Base-by-base conservation (phyloP, 1,284 basidiomycete genomes). In the Cutaneotrichosporon curvatum region DNA sequence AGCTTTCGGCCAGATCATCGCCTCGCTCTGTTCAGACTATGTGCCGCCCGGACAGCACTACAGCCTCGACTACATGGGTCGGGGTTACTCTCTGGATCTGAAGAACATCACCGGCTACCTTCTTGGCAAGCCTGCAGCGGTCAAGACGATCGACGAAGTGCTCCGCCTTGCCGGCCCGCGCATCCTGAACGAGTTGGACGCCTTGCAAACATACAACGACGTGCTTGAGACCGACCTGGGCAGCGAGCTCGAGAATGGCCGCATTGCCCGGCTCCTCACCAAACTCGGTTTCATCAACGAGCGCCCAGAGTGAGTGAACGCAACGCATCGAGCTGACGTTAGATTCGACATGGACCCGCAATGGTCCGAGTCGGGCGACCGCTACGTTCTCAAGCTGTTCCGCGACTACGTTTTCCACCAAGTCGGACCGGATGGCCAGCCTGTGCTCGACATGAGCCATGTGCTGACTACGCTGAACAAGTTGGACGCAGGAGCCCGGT, bases 281-380 rank as follows among this genome's bases (percentile, higher is more conserved):
- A 98, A 98, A 73, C 85, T 99, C 60, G 88, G 89, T 1, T 97
- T 97, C 71, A 96, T 99, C 74, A 96, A 97, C 70, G 95, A 99
- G 68, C 80, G 95, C 15, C 94, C 94, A 10, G 94, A 97, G 87
- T 94, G 62, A 54, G 85, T 78, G 9, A 42, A 37, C 28, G 2
- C 87, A 86, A 8, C 87, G 91, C 65, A 89, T 28, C 88, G 35
- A 34, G 53, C 28, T 47, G 5, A 30, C 32, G 20, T 1, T 57
- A 91, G 90, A 62, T 97, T 97, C 62, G 88, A 94, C 42, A 83
- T 87, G 44, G 94, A 97, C 65, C 81, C 88, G 2, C 79, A 91
- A 10, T 98, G 94, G 94, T 91, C 91, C 8, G 95, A 98, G 68
- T 96, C 94, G 2, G 95, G 95, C 12, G 95, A 99, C 65, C 79